Percentiles rank a stretch among this genome's conserved stretches.
These are phyloP conservation scores for Lyophyllum shimeji DNA, from an alignment of 768 basidiomycete species.

Conservation along the genomic window DNA sequence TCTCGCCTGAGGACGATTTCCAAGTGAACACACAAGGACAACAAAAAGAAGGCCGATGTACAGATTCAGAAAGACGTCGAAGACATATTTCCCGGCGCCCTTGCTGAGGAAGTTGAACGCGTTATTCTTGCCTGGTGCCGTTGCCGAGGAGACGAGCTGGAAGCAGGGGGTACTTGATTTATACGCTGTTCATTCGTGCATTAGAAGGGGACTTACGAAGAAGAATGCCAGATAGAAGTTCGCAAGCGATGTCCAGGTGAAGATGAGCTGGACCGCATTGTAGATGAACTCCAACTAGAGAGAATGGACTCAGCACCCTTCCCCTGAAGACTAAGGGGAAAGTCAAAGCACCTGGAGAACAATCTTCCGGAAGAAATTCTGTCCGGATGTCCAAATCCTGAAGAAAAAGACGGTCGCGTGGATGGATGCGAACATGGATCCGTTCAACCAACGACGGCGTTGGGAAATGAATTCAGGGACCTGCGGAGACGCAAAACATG, in stretches of 20 bases:
- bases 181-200: neutral
- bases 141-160: constrained; percentile 81
- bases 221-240: constrained; percentile 96
- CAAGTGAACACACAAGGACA: constrained; percentile 82
- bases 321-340: neutral
- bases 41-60: constrained; percentile 87
- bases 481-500: constrained; percentile 24
- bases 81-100: constrained; percentile 70
- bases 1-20: constrained; percentile 75
- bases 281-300: constrained; percentile 83
- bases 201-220: constrained; percentile 59
- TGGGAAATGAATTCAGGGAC: constrained; percentile 95
- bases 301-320: neutral
- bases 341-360: constrained; percentile 53
- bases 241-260: constrained; percentile 92
- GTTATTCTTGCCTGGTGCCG: constrained; percentile 47
- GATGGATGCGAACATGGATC: constrained; percentile 89
- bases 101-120: constrained; percentile 82
- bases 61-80: constrained; percentile 77
- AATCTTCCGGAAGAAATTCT: constrained; percentile 82
- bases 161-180: constrained; percentile 17
- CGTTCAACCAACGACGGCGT: constrained; percentile 85
- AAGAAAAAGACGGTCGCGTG: constrained; percentile 90
- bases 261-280: constrained; percentile 84
- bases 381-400: constrained; percentile 90